phyloP scores from a whole-genome alignment of 1,284 basidiomycete species.

The Abortiporus biennis region DNA sequence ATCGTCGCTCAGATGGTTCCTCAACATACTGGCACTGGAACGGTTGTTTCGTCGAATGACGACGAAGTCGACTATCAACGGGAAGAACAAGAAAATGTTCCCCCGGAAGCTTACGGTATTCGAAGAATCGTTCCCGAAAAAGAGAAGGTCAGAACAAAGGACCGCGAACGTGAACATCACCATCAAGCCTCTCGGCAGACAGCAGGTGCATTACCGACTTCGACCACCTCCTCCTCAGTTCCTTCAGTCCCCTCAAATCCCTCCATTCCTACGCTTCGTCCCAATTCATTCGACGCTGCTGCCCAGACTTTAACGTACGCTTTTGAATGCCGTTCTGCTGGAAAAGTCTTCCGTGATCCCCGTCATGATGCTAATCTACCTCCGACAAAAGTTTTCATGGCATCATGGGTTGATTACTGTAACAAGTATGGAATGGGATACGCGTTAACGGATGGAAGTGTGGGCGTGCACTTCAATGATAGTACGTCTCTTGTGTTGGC shows the following conservation, averaged over 20 bases:
- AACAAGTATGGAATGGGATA: slow-evolving; percentile 99
- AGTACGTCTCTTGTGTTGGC: slow-evolving; percentile 82
- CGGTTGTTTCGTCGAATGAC: neutral
- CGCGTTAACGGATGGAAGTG: slow-evolving; percentile 89
- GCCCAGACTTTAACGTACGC: slow-evolving; percentile 64
- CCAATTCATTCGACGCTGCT: slow-evolving; percentile 58
- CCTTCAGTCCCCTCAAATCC: neutral
- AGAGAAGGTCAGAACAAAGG: slow-evolving; percentile 25
- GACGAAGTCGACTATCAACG: slow-evolving; percentile 14
- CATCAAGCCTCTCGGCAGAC: neutral
- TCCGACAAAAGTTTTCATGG: slow-evolving; percentile 84
- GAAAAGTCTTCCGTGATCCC: slow-evolving; percentile 60
- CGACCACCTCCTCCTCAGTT: neutral
- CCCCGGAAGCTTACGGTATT: slow-evolving; percentile 19
- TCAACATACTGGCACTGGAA: too few species aligned
- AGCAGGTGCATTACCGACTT: neutral
- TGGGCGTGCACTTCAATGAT: slow-evolving; percentile 96
- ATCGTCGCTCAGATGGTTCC: slow-evolving; percentile 89
- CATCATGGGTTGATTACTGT: slow-evolving; percentile 97
- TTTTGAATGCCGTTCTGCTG: slow-evolving; percentile 57
- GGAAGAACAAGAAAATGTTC: slow-evolving; percentile 33
- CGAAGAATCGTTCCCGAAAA: slow-evolving; percentile 13
- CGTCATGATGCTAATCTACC: slow-evolving; percentile 44
- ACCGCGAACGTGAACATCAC: neutral
- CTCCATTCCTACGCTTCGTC: neutral